A percentile compares a stretch with the other conserved stretches of the same genome.
These are phyloP conservation scores for Sugiyamaella smithiae DNA, from an alignment of 805 yeast species.

Conservation along the genomic window DNA sequence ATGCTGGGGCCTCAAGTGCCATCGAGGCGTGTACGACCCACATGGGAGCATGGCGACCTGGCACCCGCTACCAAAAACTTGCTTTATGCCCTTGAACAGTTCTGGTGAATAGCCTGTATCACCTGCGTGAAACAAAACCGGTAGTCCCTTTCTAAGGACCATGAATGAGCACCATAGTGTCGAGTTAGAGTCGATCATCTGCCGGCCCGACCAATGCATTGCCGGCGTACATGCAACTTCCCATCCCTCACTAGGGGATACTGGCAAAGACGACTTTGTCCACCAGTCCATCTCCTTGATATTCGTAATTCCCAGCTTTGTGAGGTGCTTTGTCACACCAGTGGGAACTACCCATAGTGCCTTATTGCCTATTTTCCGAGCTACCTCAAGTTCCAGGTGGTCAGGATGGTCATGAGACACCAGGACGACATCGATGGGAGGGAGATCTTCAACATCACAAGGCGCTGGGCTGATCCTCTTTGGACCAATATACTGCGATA, in stretches of 20 bases:
- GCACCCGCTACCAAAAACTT: slow-evolving; percentile 57
- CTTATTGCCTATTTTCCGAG: slow-evolving; percentile 51
- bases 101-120: slow-evolving; percentile 88
- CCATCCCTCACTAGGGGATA: slow-evolving; percentile 41
- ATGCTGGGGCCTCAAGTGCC: slow-evolving; percentile 92
- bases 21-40: slow-evolving; percentile 91
- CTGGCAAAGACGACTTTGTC: slow-evolving; percentile 56
- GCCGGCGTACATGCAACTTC: slow-evolving; percentile 89
- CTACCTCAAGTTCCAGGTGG: slow-evolving; percentile 71
- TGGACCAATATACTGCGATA: slow-evolving; percentile 70
- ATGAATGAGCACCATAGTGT: slow-evolving; percentile 90
- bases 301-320: slow-evolving; percentile 55
- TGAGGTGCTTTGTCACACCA: slow-evolving; percentile 65
- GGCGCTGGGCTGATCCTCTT: slow-evolving; percentile 81
- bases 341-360: slow-evolving; percentile 84
- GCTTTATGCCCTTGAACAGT: slow-evolving; percentile 63
- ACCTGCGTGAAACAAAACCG: slow-evolving; percentile 86
- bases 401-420: slow-evolving; percentile 97
- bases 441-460: slow-evolving; percentile 57
- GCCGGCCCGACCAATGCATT: slow-evolving; percentile 90
- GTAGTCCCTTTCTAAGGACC: slow-evolving; percentile 60
- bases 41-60: slow-evolving; percentile 78
- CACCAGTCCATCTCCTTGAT: slow-evolving; percentile 90
- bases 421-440: slow-evolving; percentile 65
- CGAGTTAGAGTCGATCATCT: slow-evolving; percentile 71